Evolutionary conservation across 192 early-diverging fungal species (phyloP), one percentile per base, ranked within the genome.

Genomic region (Backusella australiensis): DNA sequence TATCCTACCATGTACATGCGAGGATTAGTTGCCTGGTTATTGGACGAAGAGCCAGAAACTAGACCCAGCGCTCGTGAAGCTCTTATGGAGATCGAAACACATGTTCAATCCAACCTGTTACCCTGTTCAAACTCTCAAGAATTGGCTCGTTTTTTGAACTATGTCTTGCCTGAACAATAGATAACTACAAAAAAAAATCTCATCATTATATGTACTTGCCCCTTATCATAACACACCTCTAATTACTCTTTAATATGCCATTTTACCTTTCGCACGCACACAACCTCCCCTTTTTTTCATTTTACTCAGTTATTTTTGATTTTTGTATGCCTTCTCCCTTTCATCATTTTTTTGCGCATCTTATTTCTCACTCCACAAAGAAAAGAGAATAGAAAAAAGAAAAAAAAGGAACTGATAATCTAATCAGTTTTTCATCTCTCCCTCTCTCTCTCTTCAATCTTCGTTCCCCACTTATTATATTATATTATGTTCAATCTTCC

Each of bases 1-100:
- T 78, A 80, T 65, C 82, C 82, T 36, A 74, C 82, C 46, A 83
- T 80, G 82, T 83, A 83, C 70, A 83, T 80, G 78, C 53, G 82
- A 36, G 82, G 82, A 44, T 74, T 83, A 8, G 82, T 83, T 36
- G 82, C 82, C 29, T 83, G 82, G 82, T 68, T 83, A 21, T 59
- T 83, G 35, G 78, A 83, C 53, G 78, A 83, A 75, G 82, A 83
- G 17, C 53, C 76, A 34, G 49, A 52, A 44, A 76, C 73, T 6
- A 72, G 82, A 52, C 82, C 82, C 3, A 63, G 69, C 46, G 82
- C 82, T 41, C 69, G 69, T 44, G 82, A 83, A 75, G 82, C 80
- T 36, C 67, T 80, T 15, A 41, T 77, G 56, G 81, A 82, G 76
- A 78, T 82, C 52, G 81, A 82, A 73, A 77, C 81, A 29, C 81